Percentiles rank a stretch among this genome's conserved stretches.
Evolutionary conservation across 2,329 filamentous ascomycete species (phyloP).

Genomic region (Pyricularia pennisetigena): DNA sequence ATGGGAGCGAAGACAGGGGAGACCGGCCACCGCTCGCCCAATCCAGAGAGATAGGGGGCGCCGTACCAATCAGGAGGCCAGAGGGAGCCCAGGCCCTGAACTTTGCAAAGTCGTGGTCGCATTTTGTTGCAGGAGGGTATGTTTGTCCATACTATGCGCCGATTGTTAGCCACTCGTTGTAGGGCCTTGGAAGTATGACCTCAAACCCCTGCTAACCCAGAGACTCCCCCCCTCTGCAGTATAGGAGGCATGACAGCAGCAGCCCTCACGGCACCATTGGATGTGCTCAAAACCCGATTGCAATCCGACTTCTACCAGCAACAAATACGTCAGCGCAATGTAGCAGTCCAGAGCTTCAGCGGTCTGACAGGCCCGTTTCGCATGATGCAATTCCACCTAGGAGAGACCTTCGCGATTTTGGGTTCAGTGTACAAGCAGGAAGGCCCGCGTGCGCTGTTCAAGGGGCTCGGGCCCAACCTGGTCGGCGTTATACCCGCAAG

Average conservation of each 20-base stretch:
- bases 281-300: conserved; percentile 85
- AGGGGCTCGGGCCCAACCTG: conserved; percentile 83
- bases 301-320: conserved; percentile 93
- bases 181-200: background rate
- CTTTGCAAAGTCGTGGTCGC: conserved; percentile 75
- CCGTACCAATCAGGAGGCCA: background rate
- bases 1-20: background rate
- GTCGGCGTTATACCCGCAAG: conserved; percentile 82
- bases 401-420: conserved; percentile 80
- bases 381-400: conserved; percentile 62
- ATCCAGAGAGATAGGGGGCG: conserved; percentile 4
- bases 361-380: conserved; percentile 45
- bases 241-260: conserved; percentile 85
- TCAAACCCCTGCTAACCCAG: conserved; percentile 5
- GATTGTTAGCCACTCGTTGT: background rate
- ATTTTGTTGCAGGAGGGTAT: conserved; percentile 86
- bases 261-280: conserved; percentile 85
- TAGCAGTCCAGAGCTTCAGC: conserved; percentile 46
- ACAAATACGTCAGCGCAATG: conserved; percentile 60
- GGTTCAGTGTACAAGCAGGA: conserved; percentile 70
- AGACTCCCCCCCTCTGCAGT: conserved; percentile 30
- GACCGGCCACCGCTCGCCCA: conserved; percentile 1
- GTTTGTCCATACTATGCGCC: conserved; percentile 17
- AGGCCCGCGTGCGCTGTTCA: conserved; percentile 82
- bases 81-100: background rate